Base-by-base conservation (phyloP, 495 filamentous ascomycete species). In the Thermothielavioides terrestris region DNA sequence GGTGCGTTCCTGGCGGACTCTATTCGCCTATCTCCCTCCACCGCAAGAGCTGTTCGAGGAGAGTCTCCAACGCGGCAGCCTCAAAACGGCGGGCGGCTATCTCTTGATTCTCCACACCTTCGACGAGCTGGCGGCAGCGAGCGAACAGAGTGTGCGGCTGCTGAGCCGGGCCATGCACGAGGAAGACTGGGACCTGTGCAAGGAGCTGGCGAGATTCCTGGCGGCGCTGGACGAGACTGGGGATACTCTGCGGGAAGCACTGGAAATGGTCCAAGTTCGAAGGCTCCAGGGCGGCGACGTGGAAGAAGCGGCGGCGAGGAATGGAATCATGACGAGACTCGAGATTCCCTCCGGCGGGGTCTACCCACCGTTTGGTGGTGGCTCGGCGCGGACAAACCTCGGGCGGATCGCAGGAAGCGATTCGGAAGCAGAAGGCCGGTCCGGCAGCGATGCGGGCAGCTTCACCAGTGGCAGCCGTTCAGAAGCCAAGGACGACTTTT, bases 51-150 rank as follows among this genome's bases (percentile, higher is more conserved):
- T 97, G 1, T 99, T 97, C 46, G 92, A 97, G 65, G 86, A 94
- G 65, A 86, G 88, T 1, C 72, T 99, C 18, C 79, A 82, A 52
- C 78, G 85, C 17, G 86, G 85, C 8, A 81, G 79, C n/a, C 75
- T 97, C 45, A 96, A 96, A 68, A 97, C 92, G 5, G 94, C 94
- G 6, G 94, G 89, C 21, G 94, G 94, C 0, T 99, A 97, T 62
- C 75, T 99, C 17, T 76, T 99, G n/a, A 85, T 99, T 26, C 72
- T 99, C 26, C 92, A 99, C 63, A 91, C 88, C 0, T 85, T 97
- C 48, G 89, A 95, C 55, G 90, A 95, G 52, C 69, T 89, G 52
- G 80, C 79, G n/a, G 76, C 79, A 7, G 82, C 77, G 45, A 86
- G 85, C 22, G 85, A 89, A 55, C 83, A 90, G 56, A 82, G 90